Conservation (phyloP, 2,329 filamentous ascomycete species). For the Pyrenophora teres region DNA sequence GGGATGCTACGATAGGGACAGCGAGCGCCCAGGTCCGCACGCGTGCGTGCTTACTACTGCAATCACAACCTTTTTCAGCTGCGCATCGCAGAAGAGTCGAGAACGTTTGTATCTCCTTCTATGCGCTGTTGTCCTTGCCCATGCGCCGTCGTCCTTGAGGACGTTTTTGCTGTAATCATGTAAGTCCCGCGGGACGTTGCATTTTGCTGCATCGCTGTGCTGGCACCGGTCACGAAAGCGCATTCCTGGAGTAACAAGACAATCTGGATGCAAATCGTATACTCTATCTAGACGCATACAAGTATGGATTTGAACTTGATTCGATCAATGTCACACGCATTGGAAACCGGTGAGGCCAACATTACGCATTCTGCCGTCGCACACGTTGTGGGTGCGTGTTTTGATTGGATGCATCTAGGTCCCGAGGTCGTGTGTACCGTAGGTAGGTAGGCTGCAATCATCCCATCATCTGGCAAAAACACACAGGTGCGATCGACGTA, state of each 20-base stretch:
- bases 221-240: no score
- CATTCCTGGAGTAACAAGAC: no score
- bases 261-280: neutral
- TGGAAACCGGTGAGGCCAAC: constrained; percentile 24
- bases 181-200: no score
- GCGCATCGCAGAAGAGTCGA: no score
- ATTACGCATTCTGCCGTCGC: constrained; percentile 26
- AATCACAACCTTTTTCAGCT: no score
- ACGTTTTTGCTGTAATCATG: no score
- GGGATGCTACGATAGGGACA: neutral
- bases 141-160: no score
- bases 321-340: constrained; percentile 2
- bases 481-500: constrained; percentile 20
- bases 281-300: constrained; percentile 1
- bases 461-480: constrained; percentile 23
- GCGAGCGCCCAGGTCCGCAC: constrained; percentile 11
- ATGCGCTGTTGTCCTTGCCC: no score
- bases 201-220: no score
- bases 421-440: no score
- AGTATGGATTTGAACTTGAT: neutral
- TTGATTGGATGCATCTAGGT: constrained; percentile 22
- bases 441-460: no score
- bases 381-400: constrained; percentile 3
- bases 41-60: constrained; percentile 3
- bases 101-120: no score